phyloP scores from a whole-genome alignment of 345 rosid genomes.

The Eucalyptus microcorys region DNA sequence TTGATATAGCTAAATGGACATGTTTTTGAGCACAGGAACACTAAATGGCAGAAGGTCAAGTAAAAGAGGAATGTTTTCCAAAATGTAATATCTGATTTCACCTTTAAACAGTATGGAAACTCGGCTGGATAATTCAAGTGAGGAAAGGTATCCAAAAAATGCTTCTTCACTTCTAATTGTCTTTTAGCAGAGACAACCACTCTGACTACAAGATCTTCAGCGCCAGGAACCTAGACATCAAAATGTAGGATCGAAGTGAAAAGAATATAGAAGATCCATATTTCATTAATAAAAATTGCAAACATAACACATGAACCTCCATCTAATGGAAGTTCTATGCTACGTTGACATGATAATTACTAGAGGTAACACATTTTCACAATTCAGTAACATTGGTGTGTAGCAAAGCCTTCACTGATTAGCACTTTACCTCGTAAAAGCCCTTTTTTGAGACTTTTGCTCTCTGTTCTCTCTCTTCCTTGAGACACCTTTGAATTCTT shows the following conservation, averaged over 20 bases:
- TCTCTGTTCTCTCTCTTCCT: slow-evolving; percentile 71
- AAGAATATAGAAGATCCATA: neutral
- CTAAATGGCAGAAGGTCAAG: neutral
- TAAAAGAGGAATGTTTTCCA: neutral
- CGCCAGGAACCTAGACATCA: slow-evolving; percentile 61
- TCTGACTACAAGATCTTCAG: slow-evolving; percentile 79
- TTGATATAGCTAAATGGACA: neutral
- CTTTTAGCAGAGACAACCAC: slow-evolving; percentile 88
- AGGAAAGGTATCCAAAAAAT: slow-evolving; percentile 72
- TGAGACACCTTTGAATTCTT: slow-evolving; percentile 52
- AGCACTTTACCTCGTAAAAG: slow-evolving; percentile 60
- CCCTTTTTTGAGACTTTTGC: slow-evolving; percentile 61
- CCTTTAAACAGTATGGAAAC: slow-evolving; percentile 90
- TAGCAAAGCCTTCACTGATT: neutral
- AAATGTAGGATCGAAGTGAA: neutral
- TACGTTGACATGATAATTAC: neutral
- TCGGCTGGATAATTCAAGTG: slow-evolving; percentile 72
- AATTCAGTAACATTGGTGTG: neutral
- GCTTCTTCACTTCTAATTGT: slow-evolving; percentile 81
- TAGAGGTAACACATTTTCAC: neutral
- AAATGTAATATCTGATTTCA: neutral
- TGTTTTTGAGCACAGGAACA: neutral
- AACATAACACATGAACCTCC: neutral
- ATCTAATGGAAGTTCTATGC: neutral
- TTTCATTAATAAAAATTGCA: neutral